These are phyloP conservation scores for Leishmania mexicana DNA, from an alignment of 208 protist species.

Conservation along the genomic window DNA sequence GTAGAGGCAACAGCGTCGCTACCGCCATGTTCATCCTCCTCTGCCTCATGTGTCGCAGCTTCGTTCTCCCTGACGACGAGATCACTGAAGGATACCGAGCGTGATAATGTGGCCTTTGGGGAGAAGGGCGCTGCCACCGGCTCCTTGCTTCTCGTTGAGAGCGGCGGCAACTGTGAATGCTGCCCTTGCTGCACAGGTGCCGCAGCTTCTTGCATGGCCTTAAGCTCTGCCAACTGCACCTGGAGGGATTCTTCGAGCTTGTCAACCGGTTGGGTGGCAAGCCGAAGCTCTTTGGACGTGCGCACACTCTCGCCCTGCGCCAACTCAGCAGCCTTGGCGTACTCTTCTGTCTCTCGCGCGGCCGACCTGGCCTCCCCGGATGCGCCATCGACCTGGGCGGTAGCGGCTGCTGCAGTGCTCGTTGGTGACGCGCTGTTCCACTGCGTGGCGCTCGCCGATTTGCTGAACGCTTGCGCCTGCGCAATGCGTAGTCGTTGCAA, in stretches of 20 bases:
- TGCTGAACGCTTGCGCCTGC: constrained; percentile 10
- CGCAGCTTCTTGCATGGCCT: background rate
- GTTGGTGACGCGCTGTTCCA: background rate
- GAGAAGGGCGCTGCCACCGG: background rate
- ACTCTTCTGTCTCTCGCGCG: constrained; percentile 20
- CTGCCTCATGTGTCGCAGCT: background rate
- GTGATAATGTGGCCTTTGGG: background rate
- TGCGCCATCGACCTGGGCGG: background rate
- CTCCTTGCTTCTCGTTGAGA: background rate
- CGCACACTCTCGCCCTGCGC: constrained; percentile 34
- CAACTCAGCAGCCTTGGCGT: constrained; percentile 22
- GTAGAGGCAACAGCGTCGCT: background rate
- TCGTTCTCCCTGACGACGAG: background rate
- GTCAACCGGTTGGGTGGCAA: constrained; percentile 7
- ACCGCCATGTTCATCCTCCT: background rate
- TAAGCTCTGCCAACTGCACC: constrained; percentile 7
- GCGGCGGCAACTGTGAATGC: background rate
- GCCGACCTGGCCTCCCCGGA: constrained; percentile 11
- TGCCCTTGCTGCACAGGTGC: background rate
- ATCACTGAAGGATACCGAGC: background rate
- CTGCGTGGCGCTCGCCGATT: background rate
- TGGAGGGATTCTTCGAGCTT: constrained; percentile 15
- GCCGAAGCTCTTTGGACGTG: constrained; percentile 24
- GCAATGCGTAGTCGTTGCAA: constrained; percentile 15
- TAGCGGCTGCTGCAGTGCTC: background rate